Percentiles rank a stretch among this genome's conserved stretches.
phyloP scores from a whole-genome alignment of 495 filamentous ascomycete genomes.

The Polyplosphaeria fusca region DNA sequence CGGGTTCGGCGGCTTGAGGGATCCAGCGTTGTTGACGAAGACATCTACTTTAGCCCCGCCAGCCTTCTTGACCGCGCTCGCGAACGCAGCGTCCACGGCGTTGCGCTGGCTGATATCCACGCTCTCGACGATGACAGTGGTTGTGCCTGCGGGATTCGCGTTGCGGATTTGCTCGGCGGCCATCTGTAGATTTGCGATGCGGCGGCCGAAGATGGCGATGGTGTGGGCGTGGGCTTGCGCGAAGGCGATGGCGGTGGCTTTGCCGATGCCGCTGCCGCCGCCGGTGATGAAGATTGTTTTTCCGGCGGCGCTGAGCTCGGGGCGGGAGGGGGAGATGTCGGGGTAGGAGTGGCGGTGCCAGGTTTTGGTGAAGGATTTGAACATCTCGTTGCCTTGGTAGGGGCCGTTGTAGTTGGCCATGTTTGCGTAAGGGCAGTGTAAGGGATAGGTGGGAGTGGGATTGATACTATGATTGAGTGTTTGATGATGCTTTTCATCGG shows the following conservation, averaged over 20 bases:
- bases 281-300: constrained; percentile 21
- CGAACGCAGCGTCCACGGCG: constrained; percentile 44
- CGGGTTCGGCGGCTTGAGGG: constrained; percentile 34
- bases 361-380: constrained; percentile 21
- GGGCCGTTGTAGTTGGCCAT: constrained; percentile 6
- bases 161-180: constrained; percentile 32
- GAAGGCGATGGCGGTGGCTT: constrained; percentile 20
- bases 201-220: constrained; percentile 34
- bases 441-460: too few relatives aligned
- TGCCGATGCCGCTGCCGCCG: constrained; percentile 19
- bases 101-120: constrained; percentile 37
- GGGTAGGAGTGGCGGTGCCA: constrained; percentile 18
- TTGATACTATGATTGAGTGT: too few relatives aligned
- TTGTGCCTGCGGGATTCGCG: constrained; percentile 33
- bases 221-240: constrained; percentile 14
- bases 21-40: constrained; percentile 14
- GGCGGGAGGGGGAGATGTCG: constrained; percentile 15
- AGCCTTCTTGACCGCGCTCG: constrained; percentile 32
- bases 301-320: constrained; percentile 11
- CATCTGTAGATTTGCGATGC: constrained; percentile 32
- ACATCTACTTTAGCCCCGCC: constrained; percentile 32
- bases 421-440: constrained; percentile 3
- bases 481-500: too few relatives aligned
- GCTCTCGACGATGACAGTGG: constrained; percentile 40
- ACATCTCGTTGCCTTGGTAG: constrained; percentile 4